Percentiles rank a stretch among this genome's conserved stretches.
These are phyloP conservation scores for Keithomyces neogunnii DNA, from an alignment of 2,329 filamentous ascomycete species.

Conservation along the genomic window DNA sequence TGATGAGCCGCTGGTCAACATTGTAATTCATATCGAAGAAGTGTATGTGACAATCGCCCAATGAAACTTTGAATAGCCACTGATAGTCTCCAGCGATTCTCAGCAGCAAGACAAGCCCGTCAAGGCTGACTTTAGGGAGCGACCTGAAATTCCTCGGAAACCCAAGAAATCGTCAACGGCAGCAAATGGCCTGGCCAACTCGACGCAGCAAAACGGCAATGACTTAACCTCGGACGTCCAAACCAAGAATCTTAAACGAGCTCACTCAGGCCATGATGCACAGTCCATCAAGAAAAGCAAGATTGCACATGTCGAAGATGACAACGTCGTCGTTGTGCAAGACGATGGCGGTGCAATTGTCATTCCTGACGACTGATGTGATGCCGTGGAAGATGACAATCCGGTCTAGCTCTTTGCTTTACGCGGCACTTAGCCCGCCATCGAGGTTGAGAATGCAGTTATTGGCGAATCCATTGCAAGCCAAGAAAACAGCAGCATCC, in stretches of 20 bases:
- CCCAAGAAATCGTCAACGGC: constrained; percentile 32
- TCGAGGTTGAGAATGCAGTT: constrained; percentile 83
- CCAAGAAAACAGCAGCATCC: constrained; percentile 73
- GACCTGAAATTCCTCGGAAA: constrained; percentile 43
- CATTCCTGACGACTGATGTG: constrained; percentile 52
- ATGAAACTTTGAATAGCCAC: background rate
- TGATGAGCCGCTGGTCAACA: constrained; percentile 65
- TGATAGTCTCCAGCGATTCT: constrained; percentile 28
- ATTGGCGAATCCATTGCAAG: constrained; percentile 71
- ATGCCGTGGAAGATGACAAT: background rate
- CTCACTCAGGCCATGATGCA: constrained; percentile 32
- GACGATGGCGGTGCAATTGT: constrained; percentile 54
- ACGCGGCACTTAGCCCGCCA: constrained; percentile 68
- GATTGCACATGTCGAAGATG: constrained; percentile 22
- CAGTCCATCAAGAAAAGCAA: constrained; percentile 42
- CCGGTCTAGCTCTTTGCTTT: constrained; percentile 15
- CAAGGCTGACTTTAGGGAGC: constrained; percentile 34
- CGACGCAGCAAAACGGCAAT: constrained; percentile 31
- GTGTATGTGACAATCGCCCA: constrained; percentile 34
- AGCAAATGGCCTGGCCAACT: constrained; percentile 31
- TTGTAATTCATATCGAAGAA: constrained; percentile 63
- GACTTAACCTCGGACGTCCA: constrained; percentile 24
- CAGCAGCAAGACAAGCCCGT: constrained; percentile 46
- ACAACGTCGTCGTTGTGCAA: constrained; percentile 40
- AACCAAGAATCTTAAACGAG: constrained; percentile 36